Evolutionary conservation across 2,329 filamentous ascomycete genomes (phyloP).

Genomic region (Zarea fungicola): DNA sequence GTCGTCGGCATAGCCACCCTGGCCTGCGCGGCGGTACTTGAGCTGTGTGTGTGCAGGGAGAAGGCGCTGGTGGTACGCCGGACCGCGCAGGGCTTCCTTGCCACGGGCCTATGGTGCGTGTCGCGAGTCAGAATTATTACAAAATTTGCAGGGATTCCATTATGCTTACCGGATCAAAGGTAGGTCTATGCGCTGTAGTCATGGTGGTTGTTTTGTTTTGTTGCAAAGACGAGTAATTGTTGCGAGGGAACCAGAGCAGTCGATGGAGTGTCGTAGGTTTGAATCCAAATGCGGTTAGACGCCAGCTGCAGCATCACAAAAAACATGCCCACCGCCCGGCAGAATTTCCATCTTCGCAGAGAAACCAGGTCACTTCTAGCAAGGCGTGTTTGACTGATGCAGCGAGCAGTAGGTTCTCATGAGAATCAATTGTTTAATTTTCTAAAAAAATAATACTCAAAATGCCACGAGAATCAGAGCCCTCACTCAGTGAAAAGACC

Average conservation of each 20-base stretch:
- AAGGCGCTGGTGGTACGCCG: conserved; percentile 92
- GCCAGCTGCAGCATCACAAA: not conserved
- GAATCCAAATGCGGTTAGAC: conserved; percentile 1
- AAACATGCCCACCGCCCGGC: conserved; percentile 41
- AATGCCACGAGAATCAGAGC: conserved; percentile 91
- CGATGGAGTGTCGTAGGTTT: not conserved
- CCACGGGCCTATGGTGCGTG: conserved; percentile 62
- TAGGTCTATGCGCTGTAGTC: conserved; percentile 75
- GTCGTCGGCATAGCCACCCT: conserved; percentile 71
- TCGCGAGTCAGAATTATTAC: conserved; percentile 21
- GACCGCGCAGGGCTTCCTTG: conserved; percentile 89
- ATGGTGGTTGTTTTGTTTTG: conserved; percentile 31
- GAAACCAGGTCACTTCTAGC: not conserved
- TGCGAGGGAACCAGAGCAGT: not conserved
- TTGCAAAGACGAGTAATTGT: not conserved
- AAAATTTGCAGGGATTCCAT: too few relatives aligned
- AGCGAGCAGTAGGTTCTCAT: not conserved
- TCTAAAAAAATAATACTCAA: conserved; percentile 20
- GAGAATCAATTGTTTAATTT: not conserved
- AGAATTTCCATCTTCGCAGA: conserved; percentile 34
- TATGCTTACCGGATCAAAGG: conserved; percentile 92
- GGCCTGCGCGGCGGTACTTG: conserved; percentile 81
- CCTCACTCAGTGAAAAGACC: conserved; percentile 80
- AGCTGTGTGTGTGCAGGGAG: conserved; percentile 90
- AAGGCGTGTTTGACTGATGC: not conserved